phyloP scores from a whole-genome alignment of 257 asterid genomes.

The Solanum rostratum region DNA sequence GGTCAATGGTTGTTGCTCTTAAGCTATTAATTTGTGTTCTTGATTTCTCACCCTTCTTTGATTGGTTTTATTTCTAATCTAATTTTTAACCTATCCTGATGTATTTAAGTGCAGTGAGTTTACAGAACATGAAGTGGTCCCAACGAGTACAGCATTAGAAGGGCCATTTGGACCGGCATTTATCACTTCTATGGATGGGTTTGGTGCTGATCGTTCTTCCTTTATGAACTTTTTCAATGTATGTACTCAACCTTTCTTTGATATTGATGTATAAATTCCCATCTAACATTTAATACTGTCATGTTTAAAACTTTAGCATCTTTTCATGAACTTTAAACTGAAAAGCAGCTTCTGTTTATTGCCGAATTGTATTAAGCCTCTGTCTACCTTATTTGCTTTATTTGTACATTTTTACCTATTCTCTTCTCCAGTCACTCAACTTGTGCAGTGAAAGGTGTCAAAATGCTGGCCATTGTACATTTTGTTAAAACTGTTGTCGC shows the following conservation, averaged over 20 bases:
- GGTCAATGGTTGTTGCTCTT: neutral
- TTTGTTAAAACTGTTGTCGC: neutral
- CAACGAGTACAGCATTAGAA: slow-evolving; percentile 20
- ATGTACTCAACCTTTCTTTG: neutral
- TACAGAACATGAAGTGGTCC: slow-evolving; percentile 29
- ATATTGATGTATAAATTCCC: neutral
- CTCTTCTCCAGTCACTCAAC: neutral
- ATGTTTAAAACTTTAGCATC: neutral
- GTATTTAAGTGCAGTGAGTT: slow-evolving; percentile 14
- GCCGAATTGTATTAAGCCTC: neutral
- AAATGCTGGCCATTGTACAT: neutral
- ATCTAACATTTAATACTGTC: neutral
- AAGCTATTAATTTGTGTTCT: neutral
- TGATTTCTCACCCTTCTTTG: neutral
- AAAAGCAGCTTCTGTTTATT: neutral
- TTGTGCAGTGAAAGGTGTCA: neutral
- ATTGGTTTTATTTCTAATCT: neutral
- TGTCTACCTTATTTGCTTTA: neutral
- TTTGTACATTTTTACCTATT: neutral
- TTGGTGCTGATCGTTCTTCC: slow-evolving; percentile 22
- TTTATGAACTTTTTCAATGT: slow-evolving; percentile 24
- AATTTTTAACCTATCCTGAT: neutral
- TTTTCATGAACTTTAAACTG: neutral
- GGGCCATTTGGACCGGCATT: slow-evolving; percentile 21
- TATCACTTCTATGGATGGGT: slow-evolving; percentile 8